These are phyloP conservation scores for Podospora appendiculata DNA, from an alignment of 495 filamentous ascomycete species.

Conservation along the genomic window DNA sequence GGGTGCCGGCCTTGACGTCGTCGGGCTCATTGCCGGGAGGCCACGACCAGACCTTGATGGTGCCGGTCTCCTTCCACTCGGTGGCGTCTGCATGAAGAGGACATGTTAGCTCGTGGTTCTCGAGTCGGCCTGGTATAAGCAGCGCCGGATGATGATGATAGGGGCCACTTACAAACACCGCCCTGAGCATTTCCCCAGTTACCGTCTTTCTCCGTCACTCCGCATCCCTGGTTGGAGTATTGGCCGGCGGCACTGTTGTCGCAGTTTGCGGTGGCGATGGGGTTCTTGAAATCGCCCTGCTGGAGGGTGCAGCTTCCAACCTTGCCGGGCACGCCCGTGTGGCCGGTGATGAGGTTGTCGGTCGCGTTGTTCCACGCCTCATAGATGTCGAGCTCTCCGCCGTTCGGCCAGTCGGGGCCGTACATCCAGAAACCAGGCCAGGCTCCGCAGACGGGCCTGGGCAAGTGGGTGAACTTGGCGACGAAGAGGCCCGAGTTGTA, in stretches of 20 bases:
- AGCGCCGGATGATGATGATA: too few species aligned
- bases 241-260: constrained; percentile 31
- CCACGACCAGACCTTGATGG: constrained; percentile 63
- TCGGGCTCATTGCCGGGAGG: constrained; percentile 39
- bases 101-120: too few species aligned
- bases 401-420: constrained; percentile 65
- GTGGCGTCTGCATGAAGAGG: constrained; percentile 41
- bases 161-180: constrained; percentile 39
- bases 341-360: constrained; percentile 62
- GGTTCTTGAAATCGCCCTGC: constrained; percentile 37
- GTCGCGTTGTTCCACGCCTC: constrained; percentile 67
- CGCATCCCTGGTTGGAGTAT: constrained; percentile 25
- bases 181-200: constrained; percentile 56
- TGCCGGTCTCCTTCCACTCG: constrained; percentile 60
- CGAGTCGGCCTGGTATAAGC: too few species aligned
- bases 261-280: constrained; percentile 47
- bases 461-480: constrained; percentile 65
- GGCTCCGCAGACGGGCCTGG: constrained; percentile 52
- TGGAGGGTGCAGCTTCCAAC: constrained; percentile 52
- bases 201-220: constrained; percentile 39
- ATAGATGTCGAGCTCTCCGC: constrained; percentile 86
- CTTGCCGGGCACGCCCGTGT: constrained; percentile 53
- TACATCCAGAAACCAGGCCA: constrained; percentile 63
- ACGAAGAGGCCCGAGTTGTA: constrained; percentile 66
- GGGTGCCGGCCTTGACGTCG: constrained; percentile 44